A percentile compares a stretch with the other conserved stretches of the same genome.
Evolutionary conservation across 2,329 filamentous ascomycete genomes (phyloP).

Genomic region (Coniochaeta prunicola): DNA sequence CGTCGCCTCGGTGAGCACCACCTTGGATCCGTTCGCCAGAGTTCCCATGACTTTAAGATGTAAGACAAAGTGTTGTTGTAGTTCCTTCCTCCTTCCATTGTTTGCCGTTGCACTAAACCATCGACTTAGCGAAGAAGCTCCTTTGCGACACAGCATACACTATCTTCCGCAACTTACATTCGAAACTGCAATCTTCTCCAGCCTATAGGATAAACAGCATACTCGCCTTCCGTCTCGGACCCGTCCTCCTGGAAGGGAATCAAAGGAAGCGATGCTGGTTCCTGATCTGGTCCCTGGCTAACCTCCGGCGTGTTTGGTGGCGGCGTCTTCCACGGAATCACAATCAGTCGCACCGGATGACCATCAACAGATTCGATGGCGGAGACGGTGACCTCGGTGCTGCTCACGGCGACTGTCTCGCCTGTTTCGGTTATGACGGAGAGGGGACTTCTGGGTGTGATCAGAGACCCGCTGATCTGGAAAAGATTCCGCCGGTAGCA

Average conservation of each 20-base stretch:
- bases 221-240: conserved; percentile 62
- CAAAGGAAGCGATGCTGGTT: conserved; percentile 75
- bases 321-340: conserved; percentile 96
- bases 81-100: conserved; percentile 87
- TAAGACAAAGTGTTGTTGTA: conserved; percentile 93
- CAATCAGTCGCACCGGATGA: conserved; percentile 86
- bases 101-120: conserved; percentile 80
- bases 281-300: conserved; percentile 64
- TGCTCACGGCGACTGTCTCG: conserved; percentile 74
- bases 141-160: neutral
- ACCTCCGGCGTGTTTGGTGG: conserved; percentile 68
- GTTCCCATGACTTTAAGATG: conserved; percentile 81
- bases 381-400: conserved; percentile 80
- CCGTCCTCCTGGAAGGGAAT: conserved; percentile 58
- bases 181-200: conserved; percentile 93
- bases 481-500: conserved; percentile 96
- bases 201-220: conserved; percentile 83
- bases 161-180: conserved; percentile 42
- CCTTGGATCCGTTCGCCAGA: conserved; percentile 73
- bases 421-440: conserved; percentile 79
- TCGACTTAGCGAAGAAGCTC: conserved; percentile 10
- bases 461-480: conserved; percentile 86
- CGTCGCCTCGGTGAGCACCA: conserved; percentile 73
- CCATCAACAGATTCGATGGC: conserved; percentile 94
- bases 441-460: conserved; percentile 68